Conservation (phyloP, 441 rosid genomes). For the Macaranga tanarius region DNA sequence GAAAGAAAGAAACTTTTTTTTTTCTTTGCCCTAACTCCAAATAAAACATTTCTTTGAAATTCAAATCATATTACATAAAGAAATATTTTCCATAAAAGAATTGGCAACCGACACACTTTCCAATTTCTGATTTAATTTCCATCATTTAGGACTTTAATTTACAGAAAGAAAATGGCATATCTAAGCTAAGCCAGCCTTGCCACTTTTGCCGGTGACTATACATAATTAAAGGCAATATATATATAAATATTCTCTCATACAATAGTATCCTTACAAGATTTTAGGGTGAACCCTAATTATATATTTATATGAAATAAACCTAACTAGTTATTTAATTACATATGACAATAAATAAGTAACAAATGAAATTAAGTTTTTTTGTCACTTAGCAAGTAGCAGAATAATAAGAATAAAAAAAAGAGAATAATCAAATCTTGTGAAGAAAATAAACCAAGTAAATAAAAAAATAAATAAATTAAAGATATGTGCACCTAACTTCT, state of each 20-base stretch:
- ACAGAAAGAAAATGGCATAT: not conserved
- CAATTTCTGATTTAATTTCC: no score
- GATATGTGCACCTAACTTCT: conserved; percentile 13
- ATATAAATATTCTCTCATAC: not conserved
- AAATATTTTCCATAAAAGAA: no score
- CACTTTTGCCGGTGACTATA: conserved; percentile 6
- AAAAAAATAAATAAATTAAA: conserved; percentile 7
- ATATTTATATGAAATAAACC: not conserved
- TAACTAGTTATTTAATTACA: not conserved
- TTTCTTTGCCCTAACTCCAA: no score
- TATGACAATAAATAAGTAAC: not conserved
- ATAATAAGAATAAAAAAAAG: not conserved
- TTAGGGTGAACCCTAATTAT: not conserved
- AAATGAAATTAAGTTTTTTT: not conserved
- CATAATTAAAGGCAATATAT: not conserved
- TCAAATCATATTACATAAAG: no score
- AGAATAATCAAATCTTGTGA: not conserved
- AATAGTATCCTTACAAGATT: not conserved
- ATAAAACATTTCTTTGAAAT: no score
- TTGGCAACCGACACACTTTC: no score
- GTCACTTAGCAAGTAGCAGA: conserved; percentile 11
- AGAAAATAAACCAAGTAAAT: conserved; percentile 10
- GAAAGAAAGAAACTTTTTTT: no score
- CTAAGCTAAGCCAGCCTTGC: conserved; percentile 7
- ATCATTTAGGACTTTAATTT: no score